Evolutionary conservation across 2,329 filamentous ascomycete genomes (phyloP).

Genomic region (Aspergillus floridensis): DNA sequence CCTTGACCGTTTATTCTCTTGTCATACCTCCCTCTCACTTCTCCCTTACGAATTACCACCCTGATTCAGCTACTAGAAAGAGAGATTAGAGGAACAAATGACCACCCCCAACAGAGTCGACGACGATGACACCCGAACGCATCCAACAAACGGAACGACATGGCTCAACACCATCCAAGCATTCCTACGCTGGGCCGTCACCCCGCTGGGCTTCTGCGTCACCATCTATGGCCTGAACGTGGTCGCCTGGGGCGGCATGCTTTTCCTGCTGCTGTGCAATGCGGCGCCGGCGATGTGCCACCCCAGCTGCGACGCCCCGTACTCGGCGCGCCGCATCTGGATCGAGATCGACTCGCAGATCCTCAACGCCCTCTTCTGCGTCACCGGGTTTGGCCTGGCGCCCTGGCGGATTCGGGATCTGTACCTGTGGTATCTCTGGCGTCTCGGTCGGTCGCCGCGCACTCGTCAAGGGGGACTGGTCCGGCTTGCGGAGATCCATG

Average conservation of each 20-base stretch:
- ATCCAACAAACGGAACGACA: no score
- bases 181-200: slow-evolving; percentile 59
- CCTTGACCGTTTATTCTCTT: no score
- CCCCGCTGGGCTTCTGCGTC: slow-evolving; percentile 72
- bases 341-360: slow-evolving; percentile 83
- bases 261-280: slow-evolving; percentile 79
- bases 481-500: no score
- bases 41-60: no score
- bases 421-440: slow-evolving; percentile 40
- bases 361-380: slow-evolving; percentile 78
- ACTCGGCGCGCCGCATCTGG: slow-evolving; percentile 77
- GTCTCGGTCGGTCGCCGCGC: no score
- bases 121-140: no score
- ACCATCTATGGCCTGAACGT: slow-evolving; percentile 78
- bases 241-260: slow-evolving; percentile 87
- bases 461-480: no score
- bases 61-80: no score
- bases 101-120: no score
- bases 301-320: slow-evolving; percentile 66
- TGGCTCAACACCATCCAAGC: no score
- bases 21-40: no score
- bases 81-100: no score
- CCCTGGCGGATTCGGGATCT: slow-evolving; percentile 83
- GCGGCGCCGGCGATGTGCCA: slow-evolving; percentile 56
- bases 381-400: slow-evolving; percentile 78